Evolutionary conservation across 2,329 filamentous ascomycete genomes (phyloP).

Genomic region (Domatiomyces catenatus): DNA sequence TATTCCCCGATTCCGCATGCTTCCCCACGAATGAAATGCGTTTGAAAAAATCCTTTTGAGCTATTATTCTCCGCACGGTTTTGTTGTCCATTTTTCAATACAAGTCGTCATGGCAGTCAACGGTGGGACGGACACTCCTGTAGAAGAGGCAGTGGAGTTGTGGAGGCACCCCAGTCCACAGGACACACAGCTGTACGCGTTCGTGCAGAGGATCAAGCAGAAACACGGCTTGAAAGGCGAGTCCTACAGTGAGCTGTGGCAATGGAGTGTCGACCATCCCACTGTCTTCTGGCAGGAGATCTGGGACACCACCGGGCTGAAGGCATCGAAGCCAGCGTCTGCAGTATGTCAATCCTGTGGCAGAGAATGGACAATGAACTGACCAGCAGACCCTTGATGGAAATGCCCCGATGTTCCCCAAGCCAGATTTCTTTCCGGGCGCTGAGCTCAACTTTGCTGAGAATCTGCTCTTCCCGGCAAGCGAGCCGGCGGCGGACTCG

Average conservation of each 20-base stretch:
- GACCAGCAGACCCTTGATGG: slow-evolving; percentile 48
- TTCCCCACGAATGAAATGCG: neutral
- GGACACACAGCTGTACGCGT: slow-evolving; percentile 55
- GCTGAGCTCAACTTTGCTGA: slow-evolving; percentile 82
- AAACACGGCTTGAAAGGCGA: slow-evolving; percentile 48
- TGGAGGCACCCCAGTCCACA: slow-evolving; percentile 57
- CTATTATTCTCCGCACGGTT: neutral
- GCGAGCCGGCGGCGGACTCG: slow-evolving; percentile 40
- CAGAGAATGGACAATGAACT: neutral
- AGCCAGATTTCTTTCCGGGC: slow-evolving; percentile 69
- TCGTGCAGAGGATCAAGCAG: slow-evolving; percentile 52
- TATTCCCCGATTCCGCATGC: neutral
- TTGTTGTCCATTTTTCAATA: neutral
- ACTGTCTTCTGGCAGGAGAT: slow-evolving; percentile 69
- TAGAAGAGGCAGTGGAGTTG: slow-evolving; percentile 32
- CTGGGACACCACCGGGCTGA: slow-evolving; percentile 70
- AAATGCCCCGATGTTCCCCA: slow-evolving; percentile 62
- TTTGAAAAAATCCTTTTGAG: neutral
- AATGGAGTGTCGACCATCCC: slow-evolving; percentile 69
- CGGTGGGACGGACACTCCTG: slow-evolving; percentile 1
- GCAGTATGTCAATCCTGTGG: slow-evolving; percentile 19
- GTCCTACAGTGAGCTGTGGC: slow-evolving; percentile 60
- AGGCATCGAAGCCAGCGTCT: slow-evolving; percentile 44
- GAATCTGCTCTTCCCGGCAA: slow-evolving; percentile 70
- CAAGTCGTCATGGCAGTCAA: neutral